Base-by-base conservation (phyloP, 208 protist genomes). In the Sergeia podlipaevii region DNA sequence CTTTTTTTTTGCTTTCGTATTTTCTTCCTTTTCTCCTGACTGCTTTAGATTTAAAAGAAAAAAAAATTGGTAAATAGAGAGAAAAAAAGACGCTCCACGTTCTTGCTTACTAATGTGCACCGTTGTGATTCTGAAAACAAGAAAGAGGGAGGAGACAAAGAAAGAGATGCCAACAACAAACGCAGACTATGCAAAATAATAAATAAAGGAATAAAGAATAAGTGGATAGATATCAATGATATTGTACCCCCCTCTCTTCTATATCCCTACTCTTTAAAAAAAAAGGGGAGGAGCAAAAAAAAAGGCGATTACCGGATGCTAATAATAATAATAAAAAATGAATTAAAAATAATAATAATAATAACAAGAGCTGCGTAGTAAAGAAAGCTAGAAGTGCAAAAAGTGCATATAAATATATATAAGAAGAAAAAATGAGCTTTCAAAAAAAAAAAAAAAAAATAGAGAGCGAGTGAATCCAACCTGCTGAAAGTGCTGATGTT, bases 401-500 rank as follows among this genome's bases (percentile, higher is more conserved):
- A n/a, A n/a, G n/a, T n/a, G n/a, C n/a, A n/a, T n/a, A n/a, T n/a
- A n/a, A n/a, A n/a, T n/a, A n/a, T n/a, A n/a, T n/a, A n/a, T n/a
- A n/a, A n/a, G n/a, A n/a, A n/a, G n/a, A n/a, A n/a, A n/a, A n/a
- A n/a, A n/a, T n/a, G n/a, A n/a, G n/a, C n/a, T n/a, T n/a, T n/a
- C n/a, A n/a, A n/a, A n/a, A n/a, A n/a, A n/a, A n/a, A 29, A 48
- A 17, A 48, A 27, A 48, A 48, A 48, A 29, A 48, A 48, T 11
- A 26, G 32, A 48, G n/a, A 26, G 23, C 27, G 32, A 48, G 20
- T 4, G 23, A 37, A 15, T n/a, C 28, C 3, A 21, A 28, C 30
- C 21, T 23, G 36, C n/a, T n/a, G n/a, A n/a, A n/a, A n/a, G n/a
- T n/a, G n/a, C n/a, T n/a, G n/a, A n/a, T n/a, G n/a, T n/a, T n/a